These are phyloP conservation scores for Ogataea salicorniae DNA, from an alignment of 805 yeast genomes.

Conservation along the genomic window DNA sequence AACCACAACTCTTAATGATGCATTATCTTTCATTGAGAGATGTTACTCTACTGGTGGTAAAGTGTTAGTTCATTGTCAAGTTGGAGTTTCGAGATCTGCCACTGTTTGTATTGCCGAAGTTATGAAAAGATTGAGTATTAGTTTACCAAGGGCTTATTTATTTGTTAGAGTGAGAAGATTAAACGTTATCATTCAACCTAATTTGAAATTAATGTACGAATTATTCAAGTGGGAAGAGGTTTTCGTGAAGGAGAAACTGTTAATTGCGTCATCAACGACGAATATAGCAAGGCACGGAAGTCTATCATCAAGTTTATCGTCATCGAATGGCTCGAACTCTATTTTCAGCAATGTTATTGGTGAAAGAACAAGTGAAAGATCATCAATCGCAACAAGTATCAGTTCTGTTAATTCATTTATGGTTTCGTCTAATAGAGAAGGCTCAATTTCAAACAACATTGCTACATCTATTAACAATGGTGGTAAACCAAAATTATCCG, in stretches of 20 bases:
- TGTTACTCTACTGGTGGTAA: slow-evolving; percentile 41
- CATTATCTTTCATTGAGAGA: slow-evolving; percentile 61
- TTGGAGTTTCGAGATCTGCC: slow-evolving; percentile 92
- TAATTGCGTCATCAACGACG: slow-evolving; percentile 2
- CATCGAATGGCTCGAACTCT: slow-evolving; percentile 1
- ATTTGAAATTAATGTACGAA: slow-evolving; percentile 86
- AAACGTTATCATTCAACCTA: slow-evolving; percentile 93
- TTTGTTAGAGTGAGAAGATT: slow-evolving; percentile 85
- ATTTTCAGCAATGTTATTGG: slow-evolving; percentile 3
- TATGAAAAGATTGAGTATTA: slow-evolving; percentile 66
- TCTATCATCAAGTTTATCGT: slow-evolving; percentile 16
- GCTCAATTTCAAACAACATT: slow-evolving; percentile 2
- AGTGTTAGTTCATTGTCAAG: slow-evolving; percentile 86
- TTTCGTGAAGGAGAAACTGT: slow-evolving; percentile 13
- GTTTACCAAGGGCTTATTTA: slow-evolving; percentile 73
- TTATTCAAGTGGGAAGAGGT: slow-evolving; percentile 63
- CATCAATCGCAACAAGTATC: slow-evolving; percentile 23
- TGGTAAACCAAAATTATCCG: slow-evolving; percentile 8
- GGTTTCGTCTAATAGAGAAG: slow-evolving; percentile 14
- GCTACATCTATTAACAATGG: not conserved
- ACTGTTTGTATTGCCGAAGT: slow-evolving; percentile 95
- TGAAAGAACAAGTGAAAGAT: slow-evolving; percentile 15
- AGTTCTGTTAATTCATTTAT: slow-evolving; percentile 17
- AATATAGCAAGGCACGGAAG: slow-evolving; percentile 9
- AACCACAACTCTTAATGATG: slow-evolving; percentile 52